Conservation (phyloP, 345 rosid genomes). For the Citrus inodora region DNA sequence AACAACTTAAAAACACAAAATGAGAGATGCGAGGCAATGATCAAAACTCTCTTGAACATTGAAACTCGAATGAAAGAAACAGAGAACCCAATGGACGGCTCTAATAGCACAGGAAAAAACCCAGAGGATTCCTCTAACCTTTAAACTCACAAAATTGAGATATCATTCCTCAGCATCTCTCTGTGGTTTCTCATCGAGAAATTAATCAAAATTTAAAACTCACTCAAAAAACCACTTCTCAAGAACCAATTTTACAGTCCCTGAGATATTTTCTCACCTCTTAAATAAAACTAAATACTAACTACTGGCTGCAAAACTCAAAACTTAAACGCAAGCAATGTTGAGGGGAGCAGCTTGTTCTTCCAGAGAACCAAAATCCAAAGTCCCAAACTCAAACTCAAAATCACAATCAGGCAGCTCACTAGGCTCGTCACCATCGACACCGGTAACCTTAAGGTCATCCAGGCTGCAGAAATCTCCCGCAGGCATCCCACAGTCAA, state of each 20-base stretch:
- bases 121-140: conserved; percentile 28
- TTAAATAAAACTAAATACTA: no score
- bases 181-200: conserved; percentile 1
- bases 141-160: not conserved
- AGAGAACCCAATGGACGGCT: conserved; percentile 52
- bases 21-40: not conserved
- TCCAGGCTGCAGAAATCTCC: conserved; percentile 59
- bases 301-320: conserved; percentile 83
- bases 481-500: conserved; percentile 39
- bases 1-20: not conserved
- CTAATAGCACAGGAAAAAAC: conserved; percentile 63
- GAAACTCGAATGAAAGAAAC: not conserved
- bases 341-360: conserved; percentile 33
- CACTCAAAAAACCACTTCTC: conserved; percentile 27
- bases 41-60: conserved; percentile 10
- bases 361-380: conserved; percentile 32
- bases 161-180: conserved; percentile 10
- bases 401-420: conserved; percentile 78
- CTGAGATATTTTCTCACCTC: conserved; percentile 4
- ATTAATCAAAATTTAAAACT: conserved; percentile 10
- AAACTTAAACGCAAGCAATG: conserved; percentile 75
- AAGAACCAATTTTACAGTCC: conserved; percentile 19
- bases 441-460: conserved; percentile 47
- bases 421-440: conserved; percentile 39
- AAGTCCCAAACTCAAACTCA: conserved; percentile 43